Base-by-base conservation (phyloP, 163 green algal genomes). In the Picocystis sp. region DNA sequence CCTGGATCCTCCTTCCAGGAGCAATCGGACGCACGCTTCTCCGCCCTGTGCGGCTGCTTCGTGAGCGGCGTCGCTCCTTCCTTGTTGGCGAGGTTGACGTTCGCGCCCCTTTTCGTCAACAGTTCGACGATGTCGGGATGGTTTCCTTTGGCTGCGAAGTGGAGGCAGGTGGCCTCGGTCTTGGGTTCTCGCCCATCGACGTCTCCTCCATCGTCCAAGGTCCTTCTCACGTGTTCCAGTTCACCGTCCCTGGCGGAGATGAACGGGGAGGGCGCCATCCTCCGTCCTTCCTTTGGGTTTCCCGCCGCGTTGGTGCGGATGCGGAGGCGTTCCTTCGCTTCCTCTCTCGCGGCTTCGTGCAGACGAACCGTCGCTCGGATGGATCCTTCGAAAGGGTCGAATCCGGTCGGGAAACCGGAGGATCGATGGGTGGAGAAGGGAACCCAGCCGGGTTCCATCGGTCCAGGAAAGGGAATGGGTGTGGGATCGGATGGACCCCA, bases 41-140 rank as follows among this genome's bases (percentile, higher is more conserved):
- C 29, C 5, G 5, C 29, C 29, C 8, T 38, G 29, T 38, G 29
- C 29, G 12, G 50, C 44, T n/a, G 72, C 60, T 33, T 79, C 57
- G 51, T 80, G 75, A 80, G 54, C 1, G 72, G 72, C 14, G 71
- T 80, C 72, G 70, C 78, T 14, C 67, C 63, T 0, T 62, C 48
- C 21, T 65, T 53, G 35, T 74, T 66, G 1, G 54, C 42, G 2
- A 43, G 43, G 2, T 61, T 50, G 2, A 53, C 55, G 13, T 52
- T 47, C 13, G 52, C 60, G 1, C 60, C 60, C 6, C 53, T 45
- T 11, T 48, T 21, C 11, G 67, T 14, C 25, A 76, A 50, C 53
- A 57, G 22, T n/a, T 50, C 43, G 21, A 76, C 41, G 33, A 60
- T 13, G 43, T 50, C 22, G 29, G 53, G 33, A 3, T 53, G 56